Conservation (phyloP, 441 rosid species). For the Metrosideros polymorpha region DNA sequence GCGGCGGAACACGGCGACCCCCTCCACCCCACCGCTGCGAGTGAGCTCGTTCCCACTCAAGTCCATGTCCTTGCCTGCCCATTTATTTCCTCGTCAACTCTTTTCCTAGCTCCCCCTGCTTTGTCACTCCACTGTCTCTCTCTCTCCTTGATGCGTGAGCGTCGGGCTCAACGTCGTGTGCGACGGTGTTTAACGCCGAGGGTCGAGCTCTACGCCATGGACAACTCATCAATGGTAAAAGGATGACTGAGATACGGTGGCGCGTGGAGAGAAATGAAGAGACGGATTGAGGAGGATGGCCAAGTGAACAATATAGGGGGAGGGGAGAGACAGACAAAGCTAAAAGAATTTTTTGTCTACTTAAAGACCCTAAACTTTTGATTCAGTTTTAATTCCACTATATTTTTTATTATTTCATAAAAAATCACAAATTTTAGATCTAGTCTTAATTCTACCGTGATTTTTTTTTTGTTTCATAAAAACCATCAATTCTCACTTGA, state of each 20-base stretch:
- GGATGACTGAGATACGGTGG: too few relatives aligned
- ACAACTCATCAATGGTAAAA: too few relatives aligned
- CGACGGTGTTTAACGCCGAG: accelerated
- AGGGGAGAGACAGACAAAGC: too few relatives aligned
- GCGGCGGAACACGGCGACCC: background rate
- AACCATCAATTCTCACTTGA: too few relatives aligned
- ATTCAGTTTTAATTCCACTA: too few relatives aligned
- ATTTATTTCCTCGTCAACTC: accelerated
- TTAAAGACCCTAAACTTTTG: too few relatives aligned
- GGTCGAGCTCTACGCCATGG: too few relatives aligned
- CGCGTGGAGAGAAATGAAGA: background rate
- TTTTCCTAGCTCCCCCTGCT: background rate
- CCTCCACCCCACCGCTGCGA: background rate
- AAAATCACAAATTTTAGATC: too few relatives aligned
- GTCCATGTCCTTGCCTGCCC: background rate
- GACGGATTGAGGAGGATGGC: background rate
- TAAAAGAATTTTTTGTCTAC: too few relatives aligned
- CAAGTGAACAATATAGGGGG: background rate
- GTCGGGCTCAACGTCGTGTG: background rate
- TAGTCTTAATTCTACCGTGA: too few relatives aligned
- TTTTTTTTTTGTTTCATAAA: too few relatives aligned
- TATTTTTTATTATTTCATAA: too few relatives aligned
- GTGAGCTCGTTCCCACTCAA: background rate
- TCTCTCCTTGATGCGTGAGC: background rate
- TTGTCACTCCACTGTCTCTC: background rate